These are phyloP conservation scores for Brassica cretica DNA, from an alignment of 345 rosid genomes.

Conservation along the genomic window DNA sequence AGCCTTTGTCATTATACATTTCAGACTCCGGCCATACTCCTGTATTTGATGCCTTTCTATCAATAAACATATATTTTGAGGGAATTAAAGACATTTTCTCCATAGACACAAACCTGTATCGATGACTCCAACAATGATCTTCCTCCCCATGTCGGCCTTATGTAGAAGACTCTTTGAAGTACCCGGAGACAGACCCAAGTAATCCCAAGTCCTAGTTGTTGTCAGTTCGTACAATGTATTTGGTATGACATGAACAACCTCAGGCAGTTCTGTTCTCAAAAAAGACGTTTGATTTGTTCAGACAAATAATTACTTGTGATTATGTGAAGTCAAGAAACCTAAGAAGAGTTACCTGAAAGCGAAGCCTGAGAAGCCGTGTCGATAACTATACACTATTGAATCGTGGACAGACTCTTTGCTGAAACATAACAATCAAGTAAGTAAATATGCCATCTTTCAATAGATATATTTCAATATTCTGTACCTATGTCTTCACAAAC, in stretches of 20 bases:
- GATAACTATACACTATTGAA: constrained; percentile 62
- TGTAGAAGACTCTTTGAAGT: constrained; percentile 41
- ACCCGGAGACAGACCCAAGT: constrained; percentile 48
- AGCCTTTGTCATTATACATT: constrained; percentile 29
- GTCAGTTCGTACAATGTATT: constrained; percentile 54
- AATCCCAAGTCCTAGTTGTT: constrained; percentile 75
- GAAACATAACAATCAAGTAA: not conserved
- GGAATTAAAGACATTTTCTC: not conserved
- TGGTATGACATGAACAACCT: constrained; percentile 59
- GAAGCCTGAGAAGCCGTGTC: constrained; percentile 69
- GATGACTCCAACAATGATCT: constrained; percentile 58
- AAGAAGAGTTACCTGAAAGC: constrained; percentile 14
- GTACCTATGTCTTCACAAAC: not conserved
- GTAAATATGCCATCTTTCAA: not conserved
- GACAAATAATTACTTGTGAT: constrained; percentile 1
- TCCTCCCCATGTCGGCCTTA: constrained; percentile 50
- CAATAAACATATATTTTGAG: not conserved
- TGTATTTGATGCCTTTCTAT: not conserved
- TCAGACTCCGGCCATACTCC: constrained; percentile 36
- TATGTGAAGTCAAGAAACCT: not conserved
- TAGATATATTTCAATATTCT: not conserved
- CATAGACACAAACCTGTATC: constrained; percentile 50
- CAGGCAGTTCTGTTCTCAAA: constrained; percentile 45
- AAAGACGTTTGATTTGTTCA: not conserved
- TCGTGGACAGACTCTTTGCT: constrained; percentile 33